These are phyloP conservation scores for Mycosphaerelloides madeirae DNA, from an alignment of 2,329 filamentous ascomycete genomes.

Conservation along the genomic window DNA sequence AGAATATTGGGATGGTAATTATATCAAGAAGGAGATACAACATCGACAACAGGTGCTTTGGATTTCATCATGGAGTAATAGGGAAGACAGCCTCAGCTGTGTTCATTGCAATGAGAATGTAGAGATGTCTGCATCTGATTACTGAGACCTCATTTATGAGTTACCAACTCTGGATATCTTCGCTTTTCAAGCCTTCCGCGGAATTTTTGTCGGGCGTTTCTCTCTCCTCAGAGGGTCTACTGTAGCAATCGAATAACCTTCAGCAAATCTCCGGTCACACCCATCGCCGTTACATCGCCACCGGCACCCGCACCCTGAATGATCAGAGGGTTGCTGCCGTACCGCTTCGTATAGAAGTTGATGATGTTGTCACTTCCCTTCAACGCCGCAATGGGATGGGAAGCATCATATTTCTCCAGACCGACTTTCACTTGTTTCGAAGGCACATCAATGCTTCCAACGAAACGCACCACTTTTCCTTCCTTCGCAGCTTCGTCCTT, in stretches of 20 bases:
- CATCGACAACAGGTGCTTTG: too few species aligned
- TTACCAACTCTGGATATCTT: too few species aligned
- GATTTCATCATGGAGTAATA: too few species aligned
- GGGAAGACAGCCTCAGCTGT: not conserved
- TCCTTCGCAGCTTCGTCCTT: conserved; percentile 80
- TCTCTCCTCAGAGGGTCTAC: conserved; percentile 2
- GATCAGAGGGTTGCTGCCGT: conserved; percentile 84
- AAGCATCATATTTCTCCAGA: conserved; percentile 74
- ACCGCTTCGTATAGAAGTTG: conserved; percentile 95
- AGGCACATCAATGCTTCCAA: conserved; percentile 86
- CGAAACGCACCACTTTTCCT: conserved; percentile 89
- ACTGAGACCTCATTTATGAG: too few species aligned
- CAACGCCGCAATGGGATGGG: conserved; percentile 85
- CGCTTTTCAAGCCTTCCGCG: too few species aligned
- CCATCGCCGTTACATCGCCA: conserved; percentile 95
- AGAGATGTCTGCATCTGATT: too few species aligned
- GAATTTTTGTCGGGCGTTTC: not conserved
- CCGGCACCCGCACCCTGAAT: conserved; percentile 90
- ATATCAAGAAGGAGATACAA: not conserved
- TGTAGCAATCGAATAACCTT: conserved; percentile 73
- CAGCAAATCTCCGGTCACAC: conserved; percentile 86
- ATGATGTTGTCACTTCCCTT: conserved; percentile 99
- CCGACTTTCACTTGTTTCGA: conserved; percentile 83
- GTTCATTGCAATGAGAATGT: not conserved
- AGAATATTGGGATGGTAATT: too few species aligned